Evolutionary conservation across 2,329 filamentous ascomycete genomes (phyloP), one percentile per base, ranked within the genome.

Genomic region (Alternaria metachromatica): DNA sequence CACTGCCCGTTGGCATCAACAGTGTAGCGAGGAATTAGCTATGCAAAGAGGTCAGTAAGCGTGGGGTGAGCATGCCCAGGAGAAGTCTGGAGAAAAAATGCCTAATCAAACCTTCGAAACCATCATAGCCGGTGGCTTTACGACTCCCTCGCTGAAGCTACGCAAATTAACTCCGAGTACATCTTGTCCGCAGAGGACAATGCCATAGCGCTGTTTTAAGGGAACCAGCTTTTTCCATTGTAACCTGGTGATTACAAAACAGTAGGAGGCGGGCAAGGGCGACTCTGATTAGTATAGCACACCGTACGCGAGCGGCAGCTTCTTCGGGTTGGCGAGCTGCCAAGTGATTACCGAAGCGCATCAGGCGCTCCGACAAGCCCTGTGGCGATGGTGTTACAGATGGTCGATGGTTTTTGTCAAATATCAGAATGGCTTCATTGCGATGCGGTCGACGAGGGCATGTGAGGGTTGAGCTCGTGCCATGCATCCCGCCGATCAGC

Each of bases 1-100:
- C 88, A 89, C 12, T 83, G 56, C 11, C 86, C 87, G 63, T 86
- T 83, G 23, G 76, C 71, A 67, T 85, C 72, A 37, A 56, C 12
- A 21, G 53, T 28, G 20, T 55, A 46, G 48, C 56, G 53, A 23
- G 70, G 25, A 10, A 23, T 15, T 10, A 45, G 46, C 63, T 60
- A 45, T 20, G 25, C 30, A 33, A 3, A 15, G 23, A 20, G 30
- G 33, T 54, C 33, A 54, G 50, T 53, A 51, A 33, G 20, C 12
- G 8, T 54, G 28, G 23, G 10, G 8, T 54, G 28, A 25, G 4
- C 20, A 25, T 4, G 20, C 21, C 20, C n/a, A n/a, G 20, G 49
- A 23, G 49, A 15, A 33, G 18, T 37, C 26, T 13, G 37, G 37
- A 41, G 37, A 41, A 37, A 51, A 51, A 51, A 23, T 20, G 18